These are phyloP conservation scores for Phytophthora macrochlamydospora DNA, from an alignment of 352 stramenopile species.

Conservation along the genomic window DNA sequence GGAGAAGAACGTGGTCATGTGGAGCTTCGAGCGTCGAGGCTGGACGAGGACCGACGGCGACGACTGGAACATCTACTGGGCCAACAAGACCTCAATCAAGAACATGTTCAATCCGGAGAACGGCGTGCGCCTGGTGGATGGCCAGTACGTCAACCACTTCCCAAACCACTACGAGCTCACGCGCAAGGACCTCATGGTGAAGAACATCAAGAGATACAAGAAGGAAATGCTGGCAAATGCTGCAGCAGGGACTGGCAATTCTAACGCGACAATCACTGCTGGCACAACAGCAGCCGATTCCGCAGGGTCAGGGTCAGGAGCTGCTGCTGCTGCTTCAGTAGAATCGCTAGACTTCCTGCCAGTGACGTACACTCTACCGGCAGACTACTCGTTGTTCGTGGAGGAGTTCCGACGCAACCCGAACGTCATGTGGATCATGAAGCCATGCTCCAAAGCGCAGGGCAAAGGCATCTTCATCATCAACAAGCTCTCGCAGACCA, in stretches of 20 bases:
- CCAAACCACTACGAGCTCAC: constrained; percentile 94
- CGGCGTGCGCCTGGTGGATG: constrained; percentile 59
- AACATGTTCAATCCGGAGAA: constrained; percentile 90
- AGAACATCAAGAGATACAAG: constrained; percentile 94
- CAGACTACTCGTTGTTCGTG: constrained; percentile 94
- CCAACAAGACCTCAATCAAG: constrained; percentile 89
- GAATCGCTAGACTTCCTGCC: constrained; percentile 84
- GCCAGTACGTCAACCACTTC: constrained; percentile 86
- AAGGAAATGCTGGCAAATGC: constrained; percentile 48
- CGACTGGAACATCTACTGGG: constrained; percentile 96
- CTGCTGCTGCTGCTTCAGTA: not conserved
- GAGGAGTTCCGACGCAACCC: constrained; percentile 89
- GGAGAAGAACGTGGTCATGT: constrained; percentile 84
- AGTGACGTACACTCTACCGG: constrained; percentile 92
- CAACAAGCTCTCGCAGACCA: constrained; percentile 92
- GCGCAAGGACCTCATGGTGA: constrained; percentile 94
- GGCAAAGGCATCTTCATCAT: constrained; percentile 95
- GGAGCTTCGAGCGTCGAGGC: constrained; percentile 84
- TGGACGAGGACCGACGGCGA: constrained; percentile 85
- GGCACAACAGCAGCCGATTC: not conserved
- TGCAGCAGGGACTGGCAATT: not conserved
- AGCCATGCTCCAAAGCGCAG: constrained; percentile 89
- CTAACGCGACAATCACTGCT: not conserved
- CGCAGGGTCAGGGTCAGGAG: not conserved
- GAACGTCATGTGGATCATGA: constrained; percentile 95